Conservation (phyloP, 306 rosid species). For the Hippophae rhamnoides region DNA sequence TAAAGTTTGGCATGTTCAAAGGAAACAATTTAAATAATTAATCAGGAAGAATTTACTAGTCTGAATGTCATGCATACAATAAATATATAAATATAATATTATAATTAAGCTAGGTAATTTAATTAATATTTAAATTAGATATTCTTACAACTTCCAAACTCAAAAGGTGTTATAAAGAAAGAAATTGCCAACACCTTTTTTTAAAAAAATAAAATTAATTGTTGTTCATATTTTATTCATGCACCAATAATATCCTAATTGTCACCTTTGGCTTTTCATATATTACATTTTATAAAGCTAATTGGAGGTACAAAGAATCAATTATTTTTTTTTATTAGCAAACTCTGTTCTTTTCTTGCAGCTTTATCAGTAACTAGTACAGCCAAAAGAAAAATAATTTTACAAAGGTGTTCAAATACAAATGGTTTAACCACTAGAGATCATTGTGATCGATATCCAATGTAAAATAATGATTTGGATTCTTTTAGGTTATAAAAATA, state of each 20-base stretch:
- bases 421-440: too few relatives aligned
- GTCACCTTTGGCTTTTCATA: neutral
- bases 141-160: too few relatives aligned
- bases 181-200: neutral
- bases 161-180: too few relatives aligned
- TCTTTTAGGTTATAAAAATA: too few relatives aligned
- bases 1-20: slow-evolving; percentile 23
- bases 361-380: too few relatives aligned
- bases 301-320: neutral
- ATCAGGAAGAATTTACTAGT: slow-evolving; percentile 2
- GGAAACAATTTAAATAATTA: slow-evolving; percentile 21
- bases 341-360: neutral
- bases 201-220: neutral
- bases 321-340: neutral
- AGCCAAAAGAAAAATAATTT: too few relatives aligned
- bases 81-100: slow-evolving; percentile 21
- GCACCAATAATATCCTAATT: neutral
- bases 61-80: slow-evolving; percentile 34
- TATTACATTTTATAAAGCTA: neutral
- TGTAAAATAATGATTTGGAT: too few relatives aligned
- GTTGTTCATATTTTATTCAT: neutral
- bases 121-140: too few relatives aligned
- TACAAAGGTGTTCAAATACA: too few relatives aligned
- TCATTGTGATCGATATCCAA: too few relatives aligned
- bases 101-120: slow-evolving; percentile 19